Evolutionary conservation across 441 rosid species (phyloP), one percentile per base, ranked within the genome.

Genomic region (Daphne laureola): DNA sequence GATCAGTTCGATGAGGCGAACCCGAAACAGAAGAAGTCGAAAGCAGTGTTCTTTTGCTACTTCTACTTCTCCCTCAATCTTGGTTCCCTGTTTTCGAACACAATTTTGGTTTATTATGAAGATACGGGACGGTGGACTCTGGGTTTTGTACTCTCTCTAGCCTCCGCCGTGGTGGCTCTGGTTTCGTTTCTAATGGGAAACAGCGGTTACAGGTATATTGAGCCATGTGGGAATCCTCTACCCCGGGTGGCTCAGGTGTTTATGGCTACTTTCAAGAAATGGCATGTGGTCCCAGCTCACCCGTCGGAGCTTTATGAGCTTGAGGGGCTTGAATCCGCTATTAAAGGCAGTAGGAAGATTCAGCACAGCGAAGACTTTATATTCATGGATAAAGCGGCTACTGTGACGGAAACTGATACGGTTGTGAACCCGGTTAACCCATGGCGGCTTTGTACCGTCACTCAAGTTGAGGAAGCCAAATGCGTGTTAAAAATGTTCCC

Each of bases 351-450:
- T 59, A 63, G 98, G 61, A 88, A 91, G 79, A 91, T 91, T 59
- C 74, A 60, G 63, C 96, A 91, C 50, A 91, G 96, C 51, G 8
- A 49, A 46, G 80, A 82, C 3, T 75, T 86, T 25, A 49, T 23
- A 67, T 78, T 76, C 54, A 70, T 91, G 82, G 96, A 91, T 70
- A 91, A 82, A 82, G 98, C 98, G n/a, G 98, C 95, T 14, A 90
- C 89, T 2, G 62, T 80, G 16, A 84, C 77, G 51, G 79, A 79
- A 23, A 56, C 66, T 3, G 98, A 91, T 55, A 31, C 11, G 11
- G 0, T 48, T 36, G 14, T 47, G 12, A 61, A 44, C 13, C 58
- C 47, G 45, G 54, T 35, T 36, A 54, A 76, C 45, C 81, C 79
- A 13, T 91, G 95, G 98, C 68, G 73, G 57, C 79, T 91, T 7